These are phyloP conservation scores for Galerina marginata DNA, from an alignment of 768 basidiomycete genomes.

Conservation along the genomic window DNA sequence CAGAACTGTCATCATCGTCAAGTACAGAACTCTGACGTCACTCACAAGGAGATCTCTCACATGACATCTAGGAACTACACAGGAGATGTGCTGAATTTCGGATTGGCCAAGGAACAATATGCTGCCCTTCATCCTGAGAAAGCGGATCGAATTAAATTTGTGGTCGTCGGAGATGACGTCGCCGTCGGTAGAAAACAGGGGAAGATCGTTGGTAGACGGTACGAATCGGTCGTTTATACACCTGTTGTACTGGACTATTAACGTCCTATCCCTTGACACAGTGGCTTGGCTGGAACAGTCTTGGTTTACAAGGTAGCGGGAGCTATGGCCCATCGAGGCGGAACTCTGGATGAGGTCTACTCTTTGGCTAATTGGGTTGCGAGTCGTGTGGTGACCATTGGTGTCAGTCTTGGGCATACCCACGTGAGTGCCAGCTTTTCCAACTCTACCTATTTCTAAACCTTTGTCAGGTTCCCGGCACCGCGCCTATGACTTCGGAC, in stretches of 20 bases:
- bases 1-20: slow-evolving; percentile 84
- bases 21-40: slow-evolving; percentile 46
- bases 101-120: slow-evolving; percentile 85
- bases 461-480: slow-evolving; percentile 76
- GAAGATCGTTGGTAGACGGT: slow-evolving; percentile 85
- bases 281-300: slow-evolving; percentile 82
- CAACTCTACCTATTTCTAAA: background rate
- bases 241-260: slow-evolving; percentile 4
- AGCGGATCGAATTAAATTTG: slow-evolving; percentile 70
- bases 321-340: slow-evolving; percentile 74
- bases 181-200: slow-evolving; percentile 84
- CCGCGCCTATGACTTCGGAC: slow-evolving; percentile 59
- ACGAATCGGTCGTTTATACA: background rate
- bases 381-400: slow-evolving; percentile 77
- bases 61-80: slow-evolving; percentile 72
- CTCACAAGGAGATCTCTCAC: background rate
- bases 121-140: slow-evolving; percentile 72
- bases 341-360: slow-evolving; percentile 71
- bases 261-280: slow-evolving; percentile 29
- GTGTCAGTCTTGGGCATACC: slow-evolving; percentile 88
- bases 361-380: slow-evolving; percentile 68
- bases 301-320: slow-evolving; percentile 93
- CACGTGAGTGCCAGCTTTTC: slow-evolving; percentile 56
- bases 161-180: slow-evolving; percentile 91
- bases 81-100: slow-evolving; percentile 91